A percentile compares a stretch with the other conserved stretches of the same genome.
These are phyloP conservation scores for Neurospora sp. DNA, from an alignment of 495 filamentous ascomycete species.

Conservation along the genomic window DNA sequence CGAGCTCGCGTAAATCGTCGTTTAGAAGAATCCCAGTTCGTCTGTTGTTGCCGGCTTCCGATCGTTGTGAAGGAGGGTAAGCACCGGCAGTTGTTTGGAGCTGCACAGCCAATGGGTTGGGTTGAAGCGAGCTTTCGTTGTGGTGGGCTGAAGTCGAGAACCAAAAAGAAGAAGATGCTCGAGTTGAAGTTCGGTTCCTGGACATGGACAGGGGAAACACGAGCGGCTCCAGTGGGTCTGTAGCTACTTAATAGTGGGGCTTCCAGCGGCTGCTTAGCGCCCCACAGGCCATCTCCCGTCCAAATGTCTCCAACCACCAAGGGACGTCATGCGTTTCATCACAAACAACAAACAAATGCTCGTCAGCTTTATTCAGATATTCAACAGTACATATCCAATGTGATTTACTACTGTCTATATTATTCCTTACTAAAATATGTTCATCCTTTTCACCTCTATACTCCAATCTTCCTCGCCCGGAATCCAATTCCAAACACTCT, in stretches of 20 bases:
- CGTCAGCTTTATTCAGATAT: too few species aligned
- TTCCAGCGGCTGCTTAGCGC: neutral
- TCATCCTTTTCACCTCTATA: neutral
- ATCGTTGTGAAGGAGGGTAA: neutral
- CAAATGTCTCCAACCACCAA: neutral
- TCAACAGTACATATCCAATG: too few species aligned
- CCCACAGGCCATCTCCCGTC: neutral
- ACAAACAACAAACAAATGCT: neutral
- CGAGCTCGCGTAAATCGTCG: neutral
- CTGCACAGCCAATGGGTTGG: neutral
- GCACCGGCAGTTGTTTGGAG: neutral
- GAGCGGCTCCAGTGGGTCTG: neutral
- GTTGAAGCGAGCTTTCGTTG: neutral
- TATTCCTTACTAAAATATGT: neutral
- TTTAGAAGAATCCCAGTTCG: neutral
- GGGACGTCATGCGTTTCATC: neutral
- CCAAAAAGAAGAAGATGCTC: neutral
- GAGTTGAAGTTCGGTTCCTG: neutral
- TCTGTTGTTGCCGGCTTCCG: neutral
- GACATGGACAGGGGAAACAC: neutral
- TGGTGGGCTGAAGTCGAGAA: neutral
- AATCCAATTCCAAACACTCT: conserved; percentile 39
- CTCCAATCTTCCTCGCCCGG: conserved; percentile 19
- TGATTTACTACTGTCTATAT: neutral
- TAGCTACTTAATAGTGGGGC: neutral